Percentiles rank a stretch among this genome's conserved stretches.
Conservation (phyloP, 129 eudicot genomes). For the Kitagawia praeruptora region DNA sequence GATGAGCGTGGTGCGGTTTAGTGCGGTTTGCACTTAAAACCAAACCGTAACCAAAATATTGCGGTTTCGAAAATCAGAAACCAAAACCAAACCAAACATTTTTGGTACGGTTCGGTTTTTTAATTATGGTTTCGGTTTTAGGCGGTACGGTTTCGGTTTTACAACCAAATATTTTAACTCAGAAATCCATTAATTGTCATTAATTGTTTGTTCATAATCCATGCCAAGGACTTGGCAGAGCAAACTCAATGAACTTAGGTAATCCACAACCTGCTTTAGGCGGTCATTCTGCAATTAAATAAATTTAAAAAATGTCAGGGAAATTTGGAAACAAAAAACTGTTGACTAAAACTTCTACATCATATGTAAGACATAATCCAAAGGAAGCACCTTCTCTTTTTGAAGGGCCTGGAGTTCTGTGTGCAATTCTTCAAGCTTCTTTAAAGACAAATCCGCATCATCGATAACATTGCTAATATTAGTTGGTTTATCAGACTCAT, state of each 20-base stretch:
- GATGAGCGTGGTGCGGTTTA: too few relatives aligned
- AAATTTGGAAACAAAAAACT: background rate
- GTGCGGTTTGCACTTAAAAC: too few relatives aligned
- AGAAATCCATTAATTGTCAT: too few relatives aligned
- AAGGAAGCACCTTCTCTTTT: slow-evolving; percentile 63
- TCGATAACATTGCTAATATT: slow-evolving; percentile 28
- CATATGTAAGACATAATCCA: background rate
- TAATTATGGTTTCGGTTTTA: too few relatives aligned
- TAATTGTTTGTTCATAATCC: slow-evolving; percentile 51
- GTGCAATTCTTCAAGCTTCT: slow-evolving; percentile 76
- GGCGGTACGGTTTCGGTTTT: too few relatives aligned
- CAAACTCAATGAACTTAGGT: slow-evolving; percentile 39
- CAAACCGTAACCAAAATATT: too few relatives aligned
- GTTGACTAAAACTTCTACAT: background rate
- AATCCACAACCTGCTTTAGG: slow-evolving; percentile 48
- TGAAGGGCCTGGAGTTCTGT: slow-evolving; percentile 62
- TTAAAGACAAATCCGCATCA: slow-evolving; percentile 63
- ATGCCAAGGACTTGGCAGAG: slow-evolving; percentile 81
- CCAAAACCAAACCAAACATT: too few relatives aligned
- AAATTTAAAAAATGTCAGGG: background rate
- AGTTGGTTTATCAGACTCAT: slow-evolving; percentile 20
- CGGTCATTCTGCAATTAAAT: slow-evolving; percentile 58
- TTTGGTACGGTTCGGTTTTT: too few relatives aligned
- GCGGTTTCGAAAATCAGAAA: too few relatives aligned
- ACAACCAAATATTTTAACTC: too few relatives aligned